Percentiles rank a stretch among this genome's conserved stretches.
Conservation (phyloP, 805 yeast species). For the Cephaloascus albidus region DNA sequence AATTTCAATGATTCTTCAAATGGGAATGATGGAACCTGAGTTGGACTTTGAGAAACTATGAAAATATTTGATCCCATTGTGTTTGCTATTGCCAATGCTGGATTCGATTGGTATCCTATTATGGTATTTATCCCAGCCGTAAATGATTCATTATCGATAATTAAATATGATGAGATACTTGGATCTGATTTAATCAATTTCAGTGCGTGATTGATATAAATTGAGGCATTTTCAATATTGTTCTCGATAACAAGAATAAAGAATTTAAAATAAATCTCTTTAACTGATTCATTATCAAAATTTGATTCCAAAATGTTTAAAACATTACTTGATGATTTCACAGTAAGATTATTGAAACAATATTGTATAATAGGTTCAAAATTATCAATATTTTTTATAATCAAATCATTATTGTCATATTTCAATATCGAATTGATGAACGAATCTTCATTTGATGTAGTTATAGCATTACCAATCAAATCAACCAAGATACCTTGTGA, state of each 20-base stretch:
- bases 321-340: slow-evolving; percentile 2
- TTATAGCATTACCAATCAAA: too few species aligned
- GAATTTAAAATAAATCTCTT: slow-evolving; percentile 4
- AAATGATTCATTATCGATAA: too few species aligned
- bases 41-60: neutral
- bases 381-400: slow-evolving; percentile 7
- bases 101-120: neutral
- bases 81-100: neutral
- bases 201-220: neutral
- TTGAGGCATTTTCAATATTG: neutral
- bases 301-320: slow-evolving; percentile 11
- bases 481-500: too few species aligned
- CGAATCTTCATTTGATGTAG: too few species aligned
- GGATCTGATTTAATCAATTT: too few species aligned
- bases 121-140: too few species aligned
- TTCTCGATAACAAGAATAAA: slow-evolving; percentile 1
- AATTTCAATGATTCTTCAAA: neutral
- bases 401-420: too few species aligned
- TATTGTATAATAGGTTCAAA: slow-evolving; percentile 7
- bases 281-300: slow-evolving; percentile 6
- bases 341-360: slow-evolving; percentile 4
- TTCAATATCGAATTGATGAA: too few species aligned
- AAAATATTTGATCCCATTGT: neutral
- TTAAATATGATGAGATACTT: too few species aligned
- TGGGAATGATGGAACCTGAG: neutral